These are phyloP conservation scores for Lepiota venenata DNA, from an alignment of 768 basidiomycete species.

Conservation along the genomic window DNA sequence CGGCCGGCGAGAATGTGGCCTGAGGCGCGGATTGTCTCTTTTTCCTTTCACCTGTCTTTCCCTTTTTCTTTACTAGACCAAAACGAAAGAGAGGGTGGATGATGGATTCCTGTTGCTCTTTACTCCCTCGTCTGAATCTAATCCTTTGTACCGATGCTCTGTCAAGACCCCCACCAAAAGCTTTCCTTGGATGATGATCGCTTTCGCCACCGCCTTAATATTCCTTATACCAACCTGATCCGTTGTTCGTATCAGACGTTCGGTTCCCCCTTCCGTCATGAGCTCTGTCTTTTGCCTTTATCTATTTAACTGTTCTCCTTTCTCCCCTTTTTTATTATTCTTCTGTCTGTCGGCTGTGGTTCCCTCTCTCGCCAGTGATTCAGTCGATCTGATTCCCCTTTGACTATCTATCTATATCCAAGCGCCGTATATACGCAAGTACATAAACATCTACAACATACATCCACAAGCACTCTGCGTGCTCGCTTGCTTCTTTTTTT, in stretches of 20 bases:
- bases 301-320: not conserved
- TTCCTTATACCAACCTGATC: not conserved
- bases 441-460: not conserved
- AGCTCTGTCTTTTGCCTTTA: not conserved
- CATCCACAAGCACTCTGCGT: not conserved
- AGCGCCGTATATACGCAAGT: not conserved
- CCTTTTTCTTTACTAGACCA: slow-evolving; percentile 3
- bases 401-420: not conserved
- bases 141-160: too few species aligned
- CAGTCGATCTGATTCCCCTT: not conserved
- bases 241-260: slow-evolving; percentile 12
- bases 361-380: not conserved
- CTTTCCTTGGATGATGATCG: too few species aligned
- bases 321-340: not conserved
- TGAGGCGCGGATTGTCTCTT: not conserved
- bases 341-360: not conserved
- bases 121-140: too few species aligned
- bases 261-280: not conserved
- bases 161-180: too few species aligned
- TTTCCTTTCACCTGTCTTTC: not conserved
- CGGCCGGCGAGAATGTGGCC: not conserved
- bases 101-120: not conserved
- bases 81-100: not conserved
- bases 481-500: not conserved
- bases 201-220: too few species aligned